phyloP scores from a whole-genome alignment of 345 rosid genomes.

The Pelargonium nanum region DNA sequence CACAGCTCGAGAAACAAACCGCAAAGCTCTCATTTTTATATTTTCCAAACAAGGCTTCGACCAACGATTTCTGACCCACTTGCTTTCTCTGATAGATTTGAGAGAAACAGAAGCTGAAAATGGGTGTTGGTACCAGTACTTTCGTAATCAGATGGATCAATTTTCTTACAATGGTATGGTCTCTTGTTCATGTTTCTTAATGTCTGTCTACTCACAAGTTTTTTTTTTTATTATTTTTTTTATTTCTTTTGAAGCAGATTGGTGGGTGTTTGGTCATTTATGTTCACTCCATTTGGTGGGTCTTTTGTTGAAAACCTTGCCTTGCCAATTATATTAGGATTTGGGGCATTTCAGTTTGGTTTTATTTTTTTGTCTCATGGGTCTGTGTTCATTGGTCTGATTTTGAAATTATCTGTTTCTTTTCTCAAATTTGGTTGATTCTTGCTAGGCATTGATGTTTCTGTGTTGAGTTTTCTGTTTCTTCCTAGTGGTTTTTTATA shows the following conservation, averaged over 20 bases:
- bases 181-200: not conserved
- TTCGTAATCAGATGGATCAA: constrained; percentile 89
- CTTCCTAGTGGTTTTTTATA: not conserved
- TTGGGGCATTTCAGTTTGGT: no score
- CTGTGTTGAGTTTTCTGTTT: not conserved
- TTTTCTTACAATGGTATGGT: constrained; percentile 74
- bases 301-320: not conserved
- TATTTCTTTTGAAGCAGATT: not conserved
- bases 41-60: not conserved
- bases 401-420: constrained; percentile 7
- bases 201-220: not conserved
- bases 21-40: not conserved
- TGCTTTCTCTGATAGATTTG: not conserved
- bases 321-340: no score
- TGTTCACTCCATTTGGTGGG: constrained; percentile 3
- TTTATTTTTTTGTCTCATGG: not conserved
- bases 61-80: not conserved
- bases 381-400: not conserved
- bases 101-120: constrained; percentile 18
- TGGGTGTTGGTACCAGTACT: constrained; percentile 84
- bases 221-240: not conserved
- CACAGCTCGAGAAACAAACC: not conserved
- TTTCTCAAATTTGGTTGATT: no score
- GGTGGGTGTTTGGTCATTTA: not conserved
- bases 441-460: no score